These are phyloP conservation scores for Sporobolomyces phaffii DNA, from an alignment of 768 basidiomycete genomes.

Conservation along the genomic window DNA sequence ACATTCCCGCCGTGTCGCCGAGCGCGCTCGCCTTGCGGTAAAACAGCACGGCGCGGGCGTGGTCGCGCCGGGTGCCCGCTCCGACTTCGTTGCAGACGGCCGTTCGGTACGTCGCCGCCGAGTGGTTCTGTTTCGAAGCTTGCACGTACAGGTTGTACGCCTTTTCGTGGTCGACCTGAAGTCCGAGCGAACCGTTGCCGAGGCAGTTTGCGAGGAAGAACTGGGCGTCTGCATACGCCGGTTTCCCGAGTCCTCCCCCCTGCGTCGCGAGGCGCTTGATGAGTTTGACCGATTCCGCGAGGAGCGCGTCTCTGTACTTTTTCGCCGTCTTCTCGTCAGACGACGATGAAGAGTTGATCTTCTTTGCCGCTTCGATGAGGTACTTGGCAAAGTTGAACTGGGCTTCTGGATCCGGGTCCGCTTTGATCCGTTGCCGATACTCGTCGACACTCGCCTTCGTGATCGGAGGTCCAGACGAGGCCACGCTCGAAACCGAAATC, in stretches of 20 bases:
- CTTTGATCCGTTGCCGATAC: constrained; percentile 93
- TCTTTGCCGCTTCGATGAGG: constrained; percentile 93
- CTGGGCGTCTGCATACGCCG: constrained; percentile 90
- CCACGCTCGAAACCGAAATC: background rate
- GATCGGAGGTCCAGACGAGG: constrained; percentile 38
- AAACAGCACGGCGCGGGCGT: constrained; percentile 81
- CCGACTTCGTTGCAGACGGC: constrained; percentile 99
- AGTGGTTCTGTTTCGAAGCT: constrained; percentile 93
- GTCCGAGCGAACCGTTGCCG: constrained; percentile 89
- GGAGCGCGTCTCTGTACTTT: constrained; percentile 80
- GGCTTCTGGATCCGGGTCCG: constrained; percentile 94
- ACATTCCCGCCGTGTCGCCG: constrained; percentile 97
- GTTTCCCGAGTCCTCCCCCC: constrained; percentile 51
- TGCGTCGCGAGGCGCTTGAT: constrained; percentile 87
- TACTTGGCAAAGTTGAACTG: constrained; percentile 99
- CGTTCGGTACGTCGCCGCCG: constrained; percentile 88
- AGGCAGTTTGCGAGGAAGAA: constrained; percentile 98
- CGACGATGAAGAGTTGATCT: constrained; percentile 56
- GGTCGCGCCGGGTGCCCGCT: constrained; percentile 85
- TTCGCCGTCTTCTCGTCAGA: constrained; percentile 61
- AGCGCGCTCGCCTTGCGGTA: constrained; percentile 94
- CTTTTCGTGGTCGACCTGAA: constrained; percentile 93
- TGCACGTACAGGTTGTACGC: constrained; percentile 96
- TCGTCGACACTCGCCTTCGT: constrained; percentile 83
- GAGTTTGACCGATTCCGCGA: constrained; percentile 83